Conservation (phyloP, 2,329 filamentous ascomycete species). For the Microsporum audouinii region DNA sequence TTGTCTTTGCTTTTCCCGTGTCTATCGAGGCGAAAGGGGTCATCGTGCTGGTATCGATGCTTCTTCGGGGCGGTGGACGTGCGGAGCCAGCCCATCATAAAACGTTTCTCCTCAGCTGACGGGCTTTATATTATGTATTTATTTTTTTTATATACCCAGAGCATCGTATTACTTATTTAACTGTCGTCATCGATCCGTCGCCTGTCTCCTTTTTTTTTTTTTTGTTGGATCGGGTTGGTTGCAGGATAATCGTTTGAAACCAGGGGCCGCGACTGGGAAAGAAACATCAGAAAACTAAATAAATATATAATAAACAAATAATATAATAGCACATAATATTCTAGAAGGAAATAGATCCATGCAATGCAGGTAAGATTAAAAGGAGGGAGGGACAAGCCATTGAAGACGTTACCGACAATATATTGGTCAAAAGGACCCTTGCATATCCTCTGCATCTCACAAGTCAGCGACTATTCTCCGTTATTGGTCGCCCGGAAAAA, state of each 20-base stretch:
- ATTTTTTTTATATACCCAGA: neutral
- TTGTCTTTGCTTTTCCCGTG: neutral
- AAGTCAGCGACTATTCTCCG: constrained; percentile 1
- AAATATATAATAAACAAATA: neutral
- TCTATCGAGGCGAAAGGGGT: neutral
- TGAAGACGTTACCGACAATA: neutral
- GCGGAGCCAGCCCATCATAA: neutral
- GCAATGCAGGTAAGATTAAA: constrained; percentile 5
- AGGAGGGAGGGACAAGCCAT: neutral
- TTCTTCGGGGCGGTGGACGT: neutral
- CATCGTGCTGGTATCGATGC: neutral
- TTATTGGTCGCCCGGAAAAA: constrained; percentile 3
- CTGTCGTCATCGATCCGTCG: neutral
- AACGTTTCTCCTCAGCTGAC: constrained; percentile 1
- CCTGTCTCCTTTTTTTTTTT: neutral
- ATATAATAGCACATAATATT: neutral
- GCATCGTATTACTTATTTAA: neutral
- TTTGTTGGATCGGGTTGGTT: neutral
- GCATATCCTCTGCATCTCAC: constrained; percentile 3
- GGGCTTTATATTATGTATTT: neutral
- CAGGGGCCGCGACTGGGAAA: neutral
- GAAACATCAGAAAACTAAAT: neutral
- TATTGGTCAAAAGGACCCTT: constrained; percentile 1
- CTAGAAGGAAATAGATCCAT: constrained; percentile 5
- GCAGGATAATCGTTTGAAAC: neutral